A percentile compares a stretch with the other conserved stretches of the same genome.
Evolutionary conservation across 2,329 filamentous ascomycete genomes (phyloP).

Genomic region (Verticillium nonalfalfae): DNA sequence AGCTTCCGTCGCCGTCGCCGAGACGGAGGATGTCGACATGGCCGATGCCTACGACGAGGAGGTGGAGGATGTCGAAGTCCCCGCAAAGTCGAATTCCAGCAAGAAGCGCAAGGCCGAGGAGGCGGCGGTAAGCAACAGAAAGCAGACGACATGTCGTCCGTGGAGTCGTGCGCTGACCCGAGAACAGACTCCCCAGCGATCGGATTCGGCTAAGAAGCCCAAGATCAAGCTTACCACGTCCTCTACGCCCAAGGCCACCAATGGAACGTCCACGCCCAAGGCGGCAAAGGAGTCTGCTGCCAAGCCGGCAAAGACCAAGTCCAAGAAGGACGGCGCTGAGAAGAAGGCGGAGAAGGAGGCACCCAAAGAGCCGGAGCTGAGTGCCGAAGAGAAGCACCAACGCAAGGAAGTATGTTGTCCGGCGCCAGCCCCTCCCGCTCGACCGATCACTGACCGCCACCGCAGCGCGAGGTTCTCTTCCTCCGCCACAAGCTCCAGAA

Average conservation of each 20-base stretch:
- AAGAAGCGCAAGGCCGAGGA: slow-evolving; percentile 87
- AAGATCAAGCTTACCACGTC: slow-evolving; percentile 60
- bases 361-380: slow-evolving; percentile 51
- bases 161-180: slow-evolving; percentile 8
- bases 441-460: slow-evolving; percentile 22
- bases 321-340: slow-evolving; percentile 46
- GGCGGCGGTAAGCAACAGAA: slow-evolving; percentile 41
- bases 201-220: slow-evolving; percentile 60
- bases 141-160: background rate
- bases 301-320: slow-evolving; percentile 50
- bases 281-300: slow-evolving; percentile 43
- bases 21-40: slow-evolving; percentile 55
- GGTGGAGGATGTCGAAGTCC: slow-evolving; percentile 47
- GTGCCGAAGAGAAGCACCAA: slow-evolving; percentile 48
- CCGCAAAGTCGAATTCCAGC: slow-evolving; percentile 67
- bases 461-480: slow-evolving; percentile 75
- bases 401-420: slow-evolving; percentile 51
- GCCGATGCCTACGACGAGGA: slow-evolving; percentile 33
- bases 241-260: slow-evolving; percentile 62
- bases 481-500: slow-evolving; percentile 93
- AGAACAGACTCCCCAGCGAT: slow-evolving; percentile 46
- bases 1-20: slow-evolving; percentile 32
- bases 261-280: slow-evolving; percentile 53
- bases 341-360: slow-evolving; percentile 46
- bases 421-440: background rate